Base-by-base conservation (phyloP, 208 protist genomes). In the Leishmania amazonensis region DNA sequence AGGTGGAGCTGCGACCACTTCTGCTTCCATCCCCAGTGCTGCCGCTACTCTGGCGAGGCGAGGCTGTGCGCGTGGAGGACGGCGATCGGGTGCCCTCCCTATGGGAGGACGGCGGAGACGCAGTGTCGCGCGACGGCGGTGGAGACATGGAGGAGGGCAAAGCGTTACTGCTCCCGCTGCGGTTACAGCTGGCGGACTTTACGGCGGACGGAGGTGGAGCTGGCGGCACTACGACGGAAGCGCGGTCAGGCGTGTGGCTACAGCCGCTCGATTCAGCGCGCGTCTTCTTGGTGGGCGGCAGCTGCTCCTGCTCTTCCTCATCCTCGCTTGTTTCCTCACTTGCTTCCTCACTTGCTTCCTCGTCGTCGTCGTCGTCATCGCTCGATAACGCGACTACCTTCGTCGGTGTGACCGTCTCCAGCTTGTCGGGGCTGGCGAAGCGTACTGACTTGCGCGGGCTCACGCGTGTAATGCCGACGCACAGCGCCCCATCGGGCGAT, bases 381-480 rank as follows among this genome's bases (percentile, higher is more conserved):
- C 67, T 67, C 8, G 67, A 78, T 57, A 83, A 71, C 67, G 13
- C 53, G 11, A 79, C 78, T n/a, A 67, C 64, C 74, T 84, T 83
- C 13, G 87, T 88, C n/a, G 87, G 87, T 15, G 87, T 90, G 7
- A 87, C 84, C 45, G 76, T 89, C 84, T 88, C 88, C 67, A 91
- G 75, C 75, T 88, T 88, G 67, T 84, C 86, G 40, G 85, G 84
- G 47, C 90, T 90, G 53, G 89, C 84, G 74, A 96, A 96, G 64
- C 73, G 85, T 72, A 96, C 93, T 28, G 93, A 96, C 93, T 96
- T 96, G 70, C 93, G 90, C n/a, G 86, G 83, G 72, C 70, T 76
- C 73, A 71, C n/a, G 24, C 75, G 67, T 13, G 53, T n/a, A 4
- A 5, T 53, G 79, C 80, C 42, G 47, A 40, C 45, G n/a, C 6